These are phyloP conservation scores for Magnusiomyces sp. DNA, from an alignment of 1,139 yeast genomes.

Conservation along the genomic window DNA sequence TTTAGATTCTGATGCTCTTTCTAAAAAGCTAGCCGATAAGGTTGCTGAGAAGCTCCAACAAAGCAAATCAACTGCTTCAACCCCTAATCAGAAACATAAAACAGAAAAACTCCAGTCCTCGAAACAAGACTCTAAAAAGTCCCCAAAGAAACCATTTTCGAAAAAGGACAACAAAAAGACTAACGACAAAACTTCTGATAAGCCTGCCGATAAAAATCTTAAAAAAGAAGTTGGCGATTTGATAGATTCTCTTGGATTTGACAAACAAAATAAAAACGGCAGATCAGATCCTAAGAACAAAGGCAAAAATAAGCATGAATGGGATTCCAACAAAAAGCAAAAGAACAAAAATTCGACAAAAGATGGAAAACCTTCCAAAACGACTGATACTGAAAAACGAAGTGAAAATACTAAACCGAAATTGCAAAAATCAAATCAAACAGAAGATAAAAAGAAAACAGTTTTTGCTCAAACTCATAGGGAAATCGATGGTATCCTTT, in stretches of 20 bases:
- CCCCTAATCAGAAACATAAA: background rate
- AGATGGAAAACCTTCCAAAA: background rate
- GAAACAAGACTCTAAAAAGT: background rate
- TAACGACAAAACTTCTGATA: background rate
- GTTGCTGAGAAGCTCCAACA: constrained; percentile 1
- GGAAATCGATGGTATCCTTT: constrained; percentile 52
- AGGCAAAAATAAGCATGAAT: background rate
- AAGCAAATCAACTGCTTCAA: background rate
- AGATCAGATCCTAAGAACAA: background rate
- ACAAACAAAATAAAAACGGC: background rate
- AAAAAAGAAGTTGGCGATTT: constrained; percentile 6
- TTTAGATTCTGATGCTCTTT: background rate
- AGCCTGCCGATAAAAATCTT: background rate
- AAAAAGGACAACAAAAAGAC: background rate
- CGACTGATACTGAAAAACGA: background rate
- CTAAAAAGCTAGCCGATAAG: constrained; percentile 5
- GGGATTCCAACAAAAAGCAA: background rate
- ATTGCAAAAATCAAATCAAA: background rate
- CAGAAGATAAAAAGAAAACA: no score
- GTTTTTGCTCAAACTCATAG: constrained; percentile 35
- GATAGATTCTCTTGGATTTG: constrained; percentile 6
- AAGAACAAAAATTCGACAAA: background rate
- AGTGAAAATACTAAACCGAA: background rate
- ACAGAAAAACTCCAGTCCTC: background rate
- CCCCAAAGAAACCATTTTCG: background rate